Evolutionary conservation across 116 monocot species (phyloP), one percentile per base, ranked within the genome.

Genomic region (Cymodocea nodosa): DNA sequence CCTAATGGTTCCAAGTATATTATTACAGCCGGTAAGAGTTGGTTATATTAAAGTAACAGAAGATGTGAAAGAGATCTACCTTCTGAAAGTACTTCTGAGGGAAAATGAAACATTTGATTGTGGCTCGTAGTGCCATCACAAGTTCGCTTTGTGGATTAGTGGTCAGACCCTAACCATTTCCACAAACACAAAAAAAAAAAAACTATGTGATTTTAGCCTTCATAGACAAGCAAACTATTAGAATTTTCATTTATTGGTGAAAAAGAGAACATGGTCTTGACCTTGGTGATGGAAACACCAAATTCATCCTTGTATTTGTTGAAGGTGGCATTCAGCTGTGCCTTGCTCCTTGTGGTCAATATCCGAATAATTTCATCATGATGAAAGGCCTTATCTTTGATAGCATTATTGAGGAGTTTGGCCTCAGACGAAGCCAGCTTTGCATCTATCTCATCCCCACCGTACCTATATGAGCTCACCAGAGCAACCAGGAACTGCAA

Each of bases 1-100:
- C 74, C 86, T 94, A 70, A 35, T 65, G 20, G 23, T 51, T 35
- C 30, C 30, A 14, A 51, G n/a, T 15, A 15, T 34, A 51, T 17
- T 40, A 52, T 4, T 17, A 25, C 51, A 14, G 17, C 2, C 30
- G 51, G 2, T n/a, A 20, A 5, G 8, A 44, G 44, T 4, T 6
- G 44, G 30, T 30, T 30, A 44, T 44, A 44, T 12, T 44, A 10
- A 44, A 44, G 12, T 12, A 44, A 3, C 5, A 10, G 44, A 44
- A 6, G 12, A 44, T 44, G 44, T 14, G 17, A 52, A 7, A n/a
- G 30, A 39, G 30, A 15, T 10, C 25, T 51, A 89, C 89, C 80
- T 82, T 83, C 57, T 71, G 80, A 37, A 75, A 80, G 76, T 85
- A 85, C 49, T 81, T 83, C 15, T 66, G 73, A 22, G 80, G 80